Evolutionary conservation across 306 rosid species (phyloP).

Genomic region (Carpinus fangiana): DNA sequence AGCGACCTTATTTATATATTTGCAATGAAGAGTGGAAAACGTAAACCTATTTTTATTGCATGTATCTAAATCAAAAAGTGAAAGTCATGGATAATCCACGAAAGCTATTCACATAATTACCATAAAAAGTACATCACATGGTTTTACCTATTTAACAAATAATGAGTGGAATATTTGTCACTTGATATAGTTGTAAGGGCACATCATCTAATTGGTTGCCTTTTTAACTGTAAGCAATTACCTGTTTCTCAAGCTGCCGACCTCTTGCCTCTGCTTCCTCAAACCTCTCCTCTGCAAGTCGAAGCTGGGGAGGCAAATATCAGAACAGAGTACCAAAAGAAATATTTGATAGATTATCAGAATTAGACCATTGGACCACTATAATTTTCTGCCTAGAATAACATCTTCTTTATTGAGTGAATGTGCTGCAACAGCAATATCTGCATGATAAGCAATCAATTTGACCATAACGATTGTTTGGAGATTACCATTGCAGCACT

Average conservation of each 20-base stretch:
- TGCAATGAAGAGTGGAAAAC: not conserved
- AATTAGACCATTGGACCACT: slow-evolving; percentile 12
- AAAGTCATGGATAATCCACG: not conserved
- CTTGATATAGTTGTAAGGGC: not conserved
- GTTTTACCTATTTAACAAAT: not conserved
- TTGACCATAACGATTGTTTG: slow-evolving; percentile 16
- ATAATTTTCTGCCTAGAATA: not conserved
- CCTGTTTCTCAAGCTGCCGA: slow-evolving; percentile 95
- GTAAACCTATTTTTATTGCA: too few relatives aligned
- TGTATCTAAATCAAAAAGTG: not conserved
- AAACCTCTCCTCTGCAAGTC: slow-evolving; percentile 83
- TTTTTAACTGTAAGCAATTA: slow-evolving; percentile 27
- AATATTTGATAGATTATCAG: not conserved
- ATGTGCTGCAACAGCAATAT: slow-evolving; percentile 18
- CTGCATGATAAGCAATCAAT: not conserved
- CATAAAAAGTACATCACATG: not conserved
- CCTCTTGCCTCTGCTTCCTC: slow-evolving; percentile 90
- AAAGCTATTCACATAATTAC: not conserved
- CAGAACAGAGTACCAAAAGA: slow-evolving; percentile 36
- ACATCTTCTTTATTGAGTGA: not conserved
- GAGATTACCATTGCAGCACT: slow-evolving; percentile 1
- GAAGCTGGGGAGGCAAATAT: slow-evolving; percentile 79
- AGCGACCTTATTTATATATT: not conserved
- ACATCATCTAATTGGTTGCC: not conserved
- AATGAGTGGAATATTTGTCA: not conserved